Evolutionary conservation across 2,329 filamentous ascomycete genomes (phyloP), one percentile per base, ranked within the genome.

Genomic region (Aspergillus fumigatus): DNA sequence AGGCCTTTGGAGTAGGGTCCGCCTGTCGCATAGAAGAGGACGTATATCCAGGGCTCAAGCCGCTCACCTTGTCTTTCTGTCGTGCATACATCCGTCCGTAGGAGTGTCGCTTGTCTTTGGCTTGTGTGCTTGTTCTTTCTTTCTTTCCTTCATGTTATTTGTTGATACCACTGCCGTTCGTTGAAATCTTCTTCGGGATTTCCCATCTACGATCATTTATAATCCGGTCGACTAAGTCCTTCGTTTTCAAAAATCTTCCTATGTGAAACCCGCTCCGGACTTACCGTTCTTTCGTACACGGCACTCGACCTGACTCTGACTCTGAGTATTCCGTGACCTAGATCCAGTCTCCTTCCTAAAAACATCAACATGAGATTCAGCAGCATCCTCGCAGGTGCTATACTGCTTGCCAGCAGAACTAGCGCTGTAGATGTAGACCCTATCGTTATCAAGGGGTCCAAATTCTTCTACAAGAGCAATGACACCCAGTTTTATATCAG

Each of bases 401-500:
- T 78, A 59, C 73, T 84, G 54, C 76, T 82, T 53, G 73, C 77
- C 49, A 73, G 75, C 59, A 69, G 64, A 63, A 74, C 73, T 58
- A 67, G 75, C 48, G 82, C 83, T 45, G 81, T 83, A 53, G 81
- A 82, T 59, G 75, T 87, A 50, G 83, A 80, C 59, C 74, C 80
- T 8, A 81, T 82, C 58, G 72, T 81, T 54, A 80, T 81, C 81
- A 91, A 91, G 83, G 87, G 89, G 63, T 84, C 83, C 69, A 91
- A 93, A 76, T 92, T 96, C 82, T 96, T 93, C 82, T 92, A 88
- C 81, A 82, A 89, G 74, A 88, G 86, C 72, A 88, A 87, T 73
- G 86, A 86, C 69, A 87, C 84, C 17, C 82, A 89, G 77, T 89
- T 88, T 78, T 95, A 86, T 81, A 90, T 97, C 76, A 89, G 88